Evolutionary conservation across 2,329 filamentous ascomycete species (phyloP), one percentile per base, ranked within the genome.

Genomic region (Myrmaecium sp.): DNA sequence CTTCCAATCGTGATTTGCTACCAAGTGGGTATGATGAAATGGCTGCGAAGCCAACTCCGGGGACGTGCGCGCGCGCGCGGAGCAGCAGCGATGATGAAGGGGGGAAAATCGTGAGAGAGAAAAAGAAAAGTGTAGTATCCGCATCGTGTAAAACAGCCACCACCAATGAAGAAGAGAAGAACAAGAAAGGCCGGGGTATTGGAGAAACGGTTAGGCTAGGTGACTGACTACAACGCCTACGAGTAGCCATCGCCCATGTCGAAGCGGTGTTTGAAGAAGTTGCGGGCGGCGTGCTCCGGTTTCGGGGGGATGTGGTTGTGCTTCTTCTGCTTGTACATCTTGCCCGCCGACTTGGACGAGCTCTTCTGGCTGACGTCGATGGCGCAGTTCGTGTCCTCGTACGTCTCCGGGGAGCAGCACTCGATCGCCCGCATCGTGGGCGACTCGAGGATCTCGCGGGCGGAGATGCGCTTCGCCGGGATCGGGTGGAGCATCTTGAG

Each of bases 401-500:
- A 76, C 33, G 60, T 66, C 39, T 84, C 78, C 4, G 71, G 53
- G 39, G 80, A 74, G 47, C 81, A 91, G 53, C 81, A 89, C 39
- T 84, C 77, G 21, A 83, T 67, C 27, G 63, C 66, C 54, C 69
- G 75, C 40, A 89, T 57, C 64, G 72, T 82, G n/a, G 73, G 61
- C 39, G 78, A 69, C 34, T 64, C 69, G 28, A 82, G 54, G 1
- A 80, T 70, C 2, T 80, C 68, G 5, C 63, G 53, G 26, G 89
- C 78, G 15, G 62, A 67, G 37, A 76, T 70, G 21, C 83, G 75
- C 44, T 70, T 70, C 5, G 55, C 50, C 0, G 83, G 80, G 36
- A 83, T 58, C 0, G 82, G 81, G 47, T 92, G 73, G 17, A 92
- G 62, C 82, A 93, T 91, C 45, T 69, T 72, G 26, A 89, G 55